Conservation (phyloP, 108 stramenopile species). For the Stephanodiscus minutulus region DNA sequence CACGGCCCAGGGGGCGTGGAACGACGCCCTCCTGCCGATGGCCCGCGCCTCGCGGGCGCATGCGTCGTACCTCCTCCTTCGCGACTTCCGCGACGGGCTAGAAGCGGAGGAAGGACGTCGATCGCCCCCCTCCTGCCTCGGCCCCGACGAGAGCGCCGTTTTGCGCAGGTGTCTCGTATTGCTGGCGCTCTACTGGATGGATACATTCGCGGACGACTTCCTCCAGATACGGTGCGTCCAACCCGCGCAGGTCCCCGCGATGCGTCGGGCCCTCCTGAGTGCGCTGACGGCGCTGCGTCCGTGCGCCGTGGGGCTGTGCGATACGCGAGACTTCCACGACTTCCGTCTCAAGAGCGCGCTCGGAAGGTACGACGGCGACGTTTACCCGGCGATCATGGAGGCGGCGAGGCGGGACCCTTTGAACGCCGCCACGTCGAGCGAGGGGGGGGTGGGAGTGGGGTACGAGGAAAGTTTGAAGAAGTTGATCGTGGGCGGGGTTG, state of each 20-base stretch:
- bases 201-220: slow-evolving; percentile 87
- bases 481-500: slow-evolving; percentile 76
- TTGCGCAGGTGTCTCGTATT: slow-evolving; percentile 67
- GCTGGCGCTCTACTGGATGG: slow-evolving; percentile 87
- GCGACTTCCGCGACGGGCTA: slow-evolving; percentile 71
- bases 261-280: slow-evolving; percentile 63
- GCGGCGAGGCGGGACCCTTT: slow-evolving; percentile 80
- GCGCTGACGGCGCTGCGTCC: slow-evolving; percentile 60
- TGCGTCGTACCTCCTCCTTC: slow-evolving; percentile 71
- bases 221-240: slow-evolving; percentile 71
- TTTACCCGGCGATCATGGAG: slow-evolving; percentile 88
- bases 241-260: slow-evolving; percentile 46
- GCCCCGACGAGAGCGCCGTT: slow-evolving; percentile 55
- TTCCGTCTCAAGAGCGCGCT: slow-evolving; percentile 87
- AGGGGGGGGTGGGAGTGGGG: slow-evolving; percentile 61
- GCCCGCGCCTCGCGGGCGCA: slow-evolving; percentile 77
- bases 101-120: slow-evolving; percentile 48
- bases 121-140: slow-evolving; percentile 40
- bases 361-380: slow-evolving; percentile 88
- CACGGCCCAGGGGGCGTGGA: slow-evolving; percentile 77
- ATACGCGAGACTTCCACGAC: slow-evolving; percentile 89
- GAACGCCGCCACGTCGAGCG: slow-evolving; percentile 55
- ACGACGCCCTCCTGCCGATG: slow-evolving; percentile 77
- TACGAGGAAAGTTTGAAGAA: slow-evolving; percentile 78
- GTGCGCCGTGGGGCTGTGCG: slow-evolving; percentile 88